These are phyloP conservation scores for Chalaropsis ovoidea DNA, from an alignment of 2,329 filamentous ascomycete genomes.

Conservation along the genomic window DNA sequence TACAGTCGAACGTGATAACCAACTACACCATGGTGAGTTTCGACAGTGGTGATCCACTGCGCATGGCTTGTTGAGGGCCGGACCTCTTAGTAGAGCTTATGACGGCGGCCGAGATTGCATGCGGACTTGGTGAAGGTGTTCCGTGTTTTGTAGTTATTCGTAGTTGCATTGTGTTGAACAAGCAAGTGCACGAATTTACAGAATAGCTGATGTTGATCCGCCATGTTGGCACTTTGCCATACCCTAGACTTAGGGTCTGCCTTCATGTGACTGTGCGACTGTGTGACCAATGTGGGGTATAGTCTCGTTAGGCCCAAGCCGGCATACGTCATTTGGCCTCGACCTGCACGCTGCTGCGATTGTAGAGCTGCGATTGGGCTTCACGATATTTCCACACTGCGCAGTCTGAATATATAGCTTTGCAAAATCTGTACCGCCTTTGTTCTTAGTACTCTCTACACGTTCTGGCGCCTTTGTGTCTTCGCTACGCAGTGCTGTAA, in stretches of 20 bases:
- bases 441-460: too few species aligned
- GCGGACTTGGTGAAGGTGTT: too few species aligned
- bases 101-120: not conserved
- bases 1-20: slow-evolving; percentile 25
- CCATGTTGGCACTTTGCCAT: too few species aligned
- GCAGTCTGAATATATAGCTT: not conserved
- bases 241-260: not conserved
- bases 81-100: not conserved
- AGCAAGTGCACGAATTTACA: too few species aligned
- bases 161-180: too few species aligned
- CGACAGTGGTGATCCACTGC: slow-evolving; percentile 19
- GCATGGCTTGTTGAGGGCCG: slow-evolving; percentile 7
- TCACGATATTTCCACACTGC: not conserved
- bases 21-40: slow-evolving; percentile 25
- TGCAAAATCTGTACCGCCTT: too few species aligned
- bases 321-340: not conserved
- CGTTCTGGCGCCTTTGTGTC: too few species aligned
- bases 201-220: too few species aligned
- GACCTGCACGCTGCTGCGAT: not conserved
- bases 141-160: too few species aligned
- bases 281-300: not conserved
- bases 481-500: not conserved
- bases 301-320: not conserved
- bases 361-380: not conserved
- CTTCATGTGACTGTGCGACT: not conserved